Evolutionary conservation across 495 filamentous ascomycete species (phyloP).

Genomic region (Xylaria palmicola): DNA sequence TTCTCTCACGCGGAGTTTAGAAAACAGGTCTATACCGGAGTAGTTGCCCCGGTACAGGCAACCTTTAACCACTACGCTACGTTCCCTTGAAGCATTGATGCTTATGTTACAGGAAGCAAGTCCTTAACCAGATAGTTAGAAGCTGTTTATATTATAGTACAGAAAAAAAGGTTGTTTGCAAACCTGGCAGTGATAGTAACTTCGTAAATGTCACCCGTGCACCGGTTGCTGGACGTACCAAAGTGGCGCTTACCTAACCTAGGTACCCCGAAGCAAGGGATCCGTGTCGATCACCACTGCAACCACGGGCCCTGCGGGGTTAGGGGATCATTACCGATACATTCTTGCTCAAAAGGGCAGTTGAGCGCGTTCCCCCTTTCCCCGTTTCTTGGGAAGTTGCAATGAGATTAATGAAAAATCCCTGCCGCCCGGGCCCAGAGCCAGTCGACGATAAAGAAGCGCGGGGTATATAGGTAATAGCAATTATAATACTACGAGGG

Average conservation of each 20-base stretch:
- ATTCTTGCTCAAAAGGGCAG: constrained; percentile 9
- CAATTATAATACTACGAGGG: neutral
- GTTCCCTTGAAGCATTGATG: too few species aligned
- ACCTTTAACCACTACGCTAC: too few species aligned
- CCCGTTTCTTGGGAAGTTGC: constrained; percentile 7
- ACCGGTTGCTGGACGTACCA: too few species aligned
- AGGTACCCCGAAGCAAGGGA: neutral
- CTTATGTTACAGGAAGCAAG: too few species aligned
- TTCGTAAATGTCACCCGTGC: too few species aligned
- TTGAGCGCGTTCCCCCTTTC: neutral
- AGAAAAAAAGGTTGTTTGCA: too few species aligned
- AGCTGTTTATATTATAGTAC: too few species aligned
- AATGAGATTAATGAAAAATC: neutral
- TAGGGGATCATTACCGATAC: neutral
- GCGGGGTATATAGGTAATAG: neutral
- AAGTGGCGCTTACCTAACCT: too few species aligned
- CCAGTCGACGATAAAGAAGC: too few species aligned
- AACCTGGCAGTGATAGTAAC: too few species aligned
- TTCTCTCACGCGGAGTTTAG: neutral
- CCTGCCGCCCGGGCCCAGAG: neutral
- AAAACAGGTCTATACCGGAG: neutral
- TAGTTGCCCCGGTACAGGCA: neutral
- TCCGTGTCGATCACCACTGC: neutral
- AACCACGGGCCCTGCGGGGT: constrained; percentile 3
- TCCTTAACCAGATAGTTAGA: too few species aligned